Conservation (phyloP, 1,284 basidiomycete genomes). For the Moesziomyces parantarcticus region DNA sequence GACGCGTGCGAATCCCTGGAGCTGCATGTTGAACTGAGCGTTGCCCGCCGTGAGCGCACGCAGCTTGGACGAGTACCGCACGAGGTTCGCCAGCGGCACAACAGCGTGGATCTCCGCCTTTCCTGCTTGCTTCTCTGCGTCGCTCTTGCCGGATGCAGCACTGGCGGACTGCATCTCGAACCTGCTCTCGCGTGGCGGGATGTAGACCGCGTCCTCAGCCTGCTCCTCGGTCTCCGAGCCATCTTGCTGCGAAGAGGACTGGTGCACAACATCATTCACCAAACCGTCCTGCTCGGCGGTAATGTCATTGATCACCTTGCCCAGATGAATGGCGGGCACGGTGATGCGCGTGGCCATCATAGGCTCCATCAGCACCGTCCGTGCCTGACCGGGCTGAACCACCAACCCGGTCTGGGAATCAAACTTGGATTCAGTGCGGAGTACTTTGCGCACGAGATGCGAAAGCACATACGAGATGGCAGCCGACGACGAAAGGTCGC, state of each 20-base stretch:
- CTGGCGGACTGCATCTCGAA: slow-evolving; percentile 74
- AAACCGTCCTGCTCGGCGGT: slow-evolving; percentile 58
- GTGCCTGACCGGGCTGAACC: neutral
- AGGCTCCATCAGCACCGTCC: slow-evolving; percentile 63
- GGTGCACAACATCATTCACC: slow-evolving; percentile 58
- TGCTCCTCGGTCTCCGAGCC: slow-evolving; percentile 65
- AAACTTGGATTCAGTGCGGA: slow-evolving; percentile 29
- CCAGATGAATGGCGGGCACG: slow-evolving; percentile 45
- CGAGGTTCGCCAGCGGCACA: slow-evolving; percentile 81
- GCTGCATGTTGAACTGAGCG: slow-evolving; percentile 81
- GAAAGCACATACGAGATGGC: slow-evolving; percentile 52
- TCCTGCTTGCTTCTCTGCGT: slow-evolving; percentile 30
- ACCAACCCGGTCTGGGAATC: slow-evolving; percentile 12
- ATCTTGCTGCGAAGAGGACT: slow-evolving; percentile 70
- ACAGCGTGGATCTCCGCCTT: slow-evolving; percentile 69
- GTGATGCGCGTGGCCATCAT: slow-evolving; percentile 62
- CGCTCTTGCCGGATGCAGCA: slow-evolving; percentile 63
- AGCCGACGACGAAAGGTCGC: slow-evolving; percentile 49
- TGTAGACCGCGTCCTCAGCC: slow-evolving; percentile 74
- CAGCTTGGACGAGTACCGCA: slow-evolving; percentile 81
- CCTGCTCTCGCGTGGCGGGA: slow-evolving; percentile 76
- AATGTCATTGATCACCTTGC: slow-evolving; percentile 62
- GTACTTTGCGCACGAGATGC: slow-evolving; percentile 40
- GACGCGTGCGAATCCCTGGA: slow-evolving; percentile 77
- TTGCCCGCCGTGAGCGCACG: slow-evolving; percentile 84